These are phyloP conservation scores for Clarireedia homoeocarpa DNA, from an alignment of 2,329 filamentous ascomycete species.

Conservation along the genomic window DNA sequence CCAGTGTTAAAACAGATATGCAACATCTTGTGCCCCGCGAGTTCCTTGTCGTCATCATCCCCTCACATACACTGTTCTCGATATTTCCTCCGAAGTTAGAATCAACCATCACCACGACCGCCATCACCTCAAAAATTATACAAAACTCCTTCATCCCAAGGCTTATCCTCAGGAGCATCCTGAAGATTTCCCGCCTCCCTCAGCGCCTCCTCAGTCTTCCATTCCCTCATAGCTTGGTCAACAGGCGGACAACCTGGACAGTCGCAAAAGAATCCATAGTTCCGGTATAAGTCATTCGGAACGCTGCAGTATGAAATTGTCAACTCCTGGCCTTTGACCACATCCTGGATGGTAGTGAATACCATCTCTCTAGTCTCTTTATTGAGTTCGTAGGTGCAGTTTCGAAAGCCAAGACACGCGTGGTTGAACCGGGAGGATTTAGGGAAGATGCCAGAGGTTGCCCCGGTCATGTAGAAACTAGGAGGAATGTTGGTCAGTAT, in stretches of 20 bases:
- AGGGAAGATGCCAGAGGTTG: conserved; percentile 31
- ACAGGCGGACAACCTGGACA: conserved; percentile 39
- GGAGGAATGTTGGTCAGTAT: background rate
- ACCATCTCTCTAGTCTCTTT: conserved; percentile 30
- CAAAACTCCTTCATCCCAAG: background rate
- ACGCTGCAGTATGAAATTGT: conserved; percentile 42
- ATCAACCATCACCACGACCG: background rate
- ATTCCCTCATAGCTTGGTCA: conserved; percentile 1
- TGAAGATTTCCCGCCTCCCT: background rate
- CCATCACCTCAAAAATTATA: background rate
- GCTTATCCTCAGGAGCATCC: no score
- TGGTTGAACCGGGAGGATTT: conserved; percentile 52
- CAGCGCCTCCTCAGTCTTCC: background rate
- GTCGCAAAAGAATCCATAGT: conserved; percentile 45
- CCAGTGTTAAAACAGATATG: no score
- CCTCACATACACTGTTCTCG: background rate
- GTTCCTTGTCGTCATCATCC: background rate
- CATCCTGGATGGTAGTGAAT: conserved; percentile 33
- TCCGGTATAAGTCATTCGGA: conserved; percentile 33
- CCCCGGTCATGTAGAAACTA: background rate
- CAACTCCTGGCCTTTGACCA: conserved; percentile 41
- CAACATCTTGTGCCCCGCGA: background rate
- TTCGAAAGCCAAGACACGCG: conserved; percentile 39
- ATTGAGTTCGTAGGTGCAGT: conserved; percentile 36
- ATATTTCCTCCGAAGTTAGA: background rate